Conservation (phyloP, 2,329 filamentous ascomycete species). For the Colletotrichum liaoningense region DNA sequence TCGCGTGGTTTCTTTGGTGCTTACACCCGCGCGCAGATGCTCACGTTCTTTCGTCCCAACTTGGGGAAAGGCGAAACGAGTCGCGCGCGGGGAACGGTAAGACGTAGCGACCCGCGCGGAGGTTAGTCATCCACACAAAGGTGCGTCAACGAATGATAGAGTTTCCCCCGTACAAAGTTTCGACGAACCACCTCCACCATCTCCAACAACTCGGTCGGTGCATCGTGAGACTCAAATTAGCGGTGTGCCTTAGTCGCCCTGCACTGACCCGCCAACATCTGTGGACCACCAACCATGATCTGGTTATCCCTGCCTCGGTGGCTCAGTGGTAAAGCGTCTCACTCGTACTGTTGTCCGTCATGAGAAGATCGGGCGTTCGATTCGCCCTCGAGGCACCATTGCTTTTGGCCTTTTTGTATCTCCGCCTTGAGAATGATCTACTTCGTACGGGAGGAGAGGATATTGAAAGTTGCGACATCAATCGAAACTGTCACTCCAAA, state of each 20-base stretch:
- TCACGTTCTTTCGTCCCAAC: not conserved
- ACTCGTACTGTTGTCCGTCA: conserved; percentile 15
- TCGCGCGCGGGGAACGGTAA: not conserved
- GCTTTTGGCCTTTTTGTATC: not conserved
- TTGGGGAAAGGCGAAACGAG: conserved; percentile 12
- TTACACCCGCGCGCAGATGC: not conserved
- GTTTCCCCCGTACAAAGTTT: not conserved
- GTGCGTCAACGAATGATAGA: not conserved
- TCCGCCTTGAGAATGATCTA: too few relatives aligned
- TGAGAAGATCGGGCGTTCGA: conserved; percentile 34
- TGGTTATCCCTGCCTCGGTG: conserved; percentile 1
- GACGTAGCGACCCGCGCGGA: conserved; percentile 16
- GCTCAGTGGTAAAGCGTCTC: conserved; percentile 34
- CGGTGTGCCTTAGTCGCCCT: not conserved
- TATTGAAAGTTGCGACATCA: too few relatives aligned
- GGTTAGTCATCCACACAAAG: not conserved
- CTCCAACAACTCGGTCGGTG: not conserved
- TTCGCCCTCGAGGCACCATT: conserved; percentile 31
- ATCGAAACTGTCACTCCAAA: too few relatives aligned
- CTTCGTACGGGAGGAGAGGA: too few relatives aligned
- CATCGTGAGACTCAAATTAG: not conserved
- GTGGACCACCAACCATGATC: conserved; percentile 4
- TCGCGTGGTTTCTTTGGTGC: not conserved
- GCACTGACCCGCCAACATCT: not conserved
- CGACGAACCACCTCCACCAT: not conserved